phyloP scores from a whole-genome alignment of 2,329 filamentous ascomycete genomes.

The Fusarium continuum region DNA sequence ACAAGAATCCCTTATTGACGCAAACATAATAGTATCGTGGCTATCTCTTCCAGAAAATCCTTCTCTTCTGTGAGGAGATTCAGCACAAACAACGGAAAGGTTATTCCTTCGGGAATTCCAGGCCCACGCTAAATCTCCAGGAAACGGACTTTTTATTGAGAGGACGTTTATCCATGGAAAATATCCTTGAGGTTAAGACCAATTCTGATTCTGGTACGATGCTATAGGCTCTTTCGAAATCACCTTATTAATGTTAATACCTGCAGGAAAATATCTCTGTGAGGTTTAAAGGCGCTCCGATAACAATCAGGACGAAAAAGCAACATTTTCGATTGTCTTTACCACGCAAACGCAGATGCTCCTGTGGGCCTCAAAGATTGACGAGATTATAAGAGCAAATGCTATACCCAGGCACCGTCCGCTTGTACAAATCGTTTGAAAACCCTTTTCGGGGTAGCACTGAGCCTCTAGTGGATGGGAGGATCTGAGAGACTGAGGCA shows the following conservation, averaged over 20 bases:
- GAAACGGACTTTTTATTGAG: neutral
- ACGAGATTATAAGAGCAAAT: too few species aligned
- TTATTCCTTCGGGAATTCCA: neutral
- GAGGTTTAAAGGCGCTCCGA: too few species aligned
- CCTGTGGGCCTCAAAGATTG: neutral
- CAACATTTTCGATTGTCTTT: neutral
- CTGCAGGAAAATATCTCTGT: too few species aligned
- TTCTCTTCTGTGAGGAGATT: neutral
- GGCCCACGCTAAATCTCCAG: neutral
- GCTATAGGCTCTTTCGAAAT: neutral
- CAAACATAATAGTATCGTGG: neutral
- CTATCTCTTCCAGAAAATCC: neutral
- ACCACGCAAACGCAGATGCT: neutral
- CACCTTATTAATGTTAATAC: neutral
- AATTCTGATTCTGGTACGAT: neutral
- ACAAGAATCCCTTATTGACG: too few species aligned
- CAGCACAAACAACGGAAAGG: fast-evolving
- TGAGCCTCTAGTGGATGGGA: too few species aligned
- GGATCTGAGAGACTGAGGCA: too few species aligned
- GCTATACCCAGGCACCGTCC: too few species aligned
- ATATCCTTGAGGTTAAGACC: neutral
- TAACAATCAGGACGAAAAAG: neutral
- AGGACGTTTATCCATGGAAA: neutral
- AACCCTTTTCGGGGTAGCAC: too few species aligned
- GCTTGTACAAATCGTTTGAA: too few species aligned